Percentiles rank a stretch among this genome's conserved stretches.
phyloP scores from a whole-genome alignment of 2,329 filamentous ascomycete species.

The Epicoccum sorghinum region DNA sequence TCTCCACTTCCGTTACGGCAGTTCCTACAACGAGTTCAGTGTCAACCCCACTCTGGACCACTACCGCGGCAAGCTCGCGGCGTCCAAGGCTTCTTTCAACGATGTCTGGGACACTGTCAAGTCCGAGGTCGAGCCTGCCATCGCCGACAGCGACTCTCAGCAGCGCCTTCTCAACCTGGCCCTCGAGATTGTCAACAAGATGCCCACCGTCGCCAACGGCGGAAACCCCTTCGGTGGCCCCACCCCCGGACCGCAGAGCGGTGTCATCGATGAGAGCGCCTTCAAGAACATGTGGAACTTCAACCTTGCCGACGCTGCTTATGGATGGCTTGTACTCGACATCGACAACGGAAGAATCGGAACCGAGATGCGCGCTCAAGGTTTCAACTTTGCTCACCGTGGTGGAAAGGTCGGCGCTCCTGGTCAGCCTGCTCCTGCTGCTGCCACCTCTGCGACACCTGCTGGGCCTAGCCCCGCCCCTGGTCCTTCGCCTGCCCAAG shows the following conservation, averaged over 20 bases:
- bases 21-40: slow-evolving; percentile 99
- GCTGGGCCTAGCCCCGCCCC: slow-evolving; percentile 49
- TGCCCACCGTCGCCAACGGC: slow-evolving; percentile 92
- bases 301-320: slow-evolving; percentile 95
- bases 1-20: slow-evolving; percentile 97
- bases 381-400: slow-evolving; percentile 98
- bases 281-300: slow-evolving; percentile 99
- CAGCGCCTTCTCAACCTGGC: slow-evolving; percentile 91
- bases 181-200: slow-evolving; percentile 93
- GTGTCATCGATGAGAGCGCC: slow-evolving; percentile 95
- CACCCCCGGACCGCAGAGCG: slow-evolving; percentile 73
- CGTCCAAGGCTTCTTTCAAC: slow-evolving; percentile 97
- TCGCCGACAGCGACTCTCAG: slow-evolving; percentile 90
- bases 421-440: slow-evolving; percentile 47
- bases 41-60: slow-evolving; percentile 98
- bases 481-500: slow-evolving; percentile 46
- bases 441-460: slow-evolving; percentile 41
- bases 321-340: slow-evolving; percentile 93
- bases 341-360: slow-evolving; percentile 95
- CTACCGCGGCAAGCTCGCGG: slow-evolving; percentile 96
- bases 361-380: slow-evolving; percentile 97
- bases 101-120: slow-evolving; percentile 99
- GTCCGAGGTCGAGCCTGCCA: slow-evolving; percentile 91
- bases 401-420: slow-evolving; percentile 69
- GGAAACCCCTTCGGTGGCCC: slow-evolving; percentile 96